Conservation (phyloP, 202 grass and related monocot species). For the Digitaria exilis region DNA sequence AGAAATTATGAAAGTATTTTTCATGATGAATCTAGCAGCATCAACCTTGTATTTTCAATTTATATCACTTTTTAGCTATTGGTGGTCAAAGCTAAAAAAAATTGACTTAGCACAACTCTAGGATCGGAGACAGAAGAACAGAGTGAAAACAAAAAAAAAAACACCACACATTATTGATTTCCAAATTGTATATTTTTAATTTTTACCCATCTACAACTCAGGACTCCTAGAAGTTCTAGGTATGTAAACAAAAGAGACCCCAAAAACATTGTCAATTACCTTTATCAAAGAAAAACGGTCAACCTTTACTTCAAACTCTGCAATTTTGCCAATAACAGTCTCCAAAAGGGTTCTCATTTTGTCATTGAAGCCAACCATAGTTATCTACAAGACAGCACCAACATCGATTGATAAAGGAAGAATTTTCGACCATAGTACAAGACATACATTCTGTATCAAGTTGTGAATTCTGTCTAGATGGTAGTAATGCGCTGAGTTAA, state of each 20-base stretch:
- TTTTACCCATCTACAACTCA: background rate
- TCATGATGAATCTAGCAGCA: background rate
- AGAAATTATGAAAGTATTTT: background rate
- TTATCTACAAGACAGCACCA: conserved; percentile 60
- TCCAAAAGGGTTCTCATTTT: conserved; percentile 96
- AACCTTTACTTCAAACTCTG: conserved; percentile 75
- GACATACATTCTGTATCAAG: conserved; percentile 16
- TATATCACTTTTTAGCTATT: background rate
- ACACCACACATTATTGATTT: background rate
- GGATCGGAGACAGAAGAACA: background rate
- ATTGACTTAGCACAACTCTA: background rate
- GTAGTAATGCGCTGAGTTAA: conserved; percentile 15
- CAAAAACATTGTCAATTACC: conserved; percentile 56
- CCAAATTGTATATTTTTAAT: background rate
- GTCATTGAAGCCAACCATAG: conserved; percentile 90
- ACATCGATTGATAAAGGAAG: conserved; percentile 24
- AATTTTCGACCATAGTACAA: background rate
- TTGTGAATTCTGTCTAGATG: conserved; percentile 10
- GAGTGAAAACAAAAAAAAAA: conserved; percentile 5
- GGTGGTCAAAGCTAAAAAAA: background rate
- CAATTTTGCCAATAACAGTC: conserved; percentile 82
- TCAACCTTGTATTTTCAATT: background rate
- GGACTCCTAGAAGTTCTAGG: conserved; percentile 3
- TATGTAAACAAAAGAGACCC: conserved; percentile 18
- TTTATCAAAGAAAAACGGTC: conserved; percentile 95